Base-by-base conservation (phyloP, 208 protist genomes). In the Trypanosoma vivax region DNA sequence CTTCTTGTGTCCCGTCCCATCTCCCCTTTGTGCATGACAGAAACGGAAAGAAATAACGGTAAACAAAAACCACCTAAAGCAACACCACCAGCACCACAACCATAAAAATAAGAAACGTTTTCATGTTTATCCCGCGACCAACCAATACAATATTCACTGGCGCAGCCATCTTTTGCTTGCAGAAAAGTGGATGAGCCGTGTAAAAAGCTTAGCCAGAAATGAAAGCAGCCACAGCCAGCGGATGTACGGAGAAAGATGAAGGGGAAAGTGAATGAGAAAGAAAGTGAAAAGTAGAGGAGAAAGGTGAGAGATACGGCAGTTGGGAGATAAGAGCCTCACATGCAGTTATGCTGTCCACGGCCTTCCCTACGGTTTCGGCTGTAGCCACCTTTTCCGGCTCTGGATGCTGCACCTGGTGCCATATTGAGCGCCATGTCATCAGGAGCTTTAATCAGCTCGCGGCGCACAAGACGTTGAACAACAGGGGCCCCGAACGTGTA, bases 401-500 rank as follows among this genome's bases (percentile, higher is more conserved):
- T 7, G 6, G 11, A 5, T 16, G 24, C 34, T 25, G 23, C 21
- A 11, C 35, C 5, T 0, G 29, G 10, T 4, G 60, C 34, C 0
- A 59, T 29, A 35, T 58, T 58, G 21, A 59, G 40, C 0, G 41
- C 25, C 27, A 58, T 59, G 16, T 79, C 76, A 4, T 65, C 74
- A 0, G 82, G 82, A 23, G 71, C 52, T 47, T 69, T 73, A n/a
- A 88, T 76, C 23, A 90, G 55, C 50, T 87, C 72, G 39, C 81
- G 75, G 21, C 83, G 71, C 31, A 91, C 87, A 18, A 97, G 73
- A 14, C 94, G 87, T 33, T 96, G 83, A 16, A 98, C 88, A 67
- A 99, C 98, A 53, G 97, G 97, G 49, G 96, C 93, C 23, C 96
- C 95, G 61, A 97, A 98, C 19, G 85, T 97, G 69, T 89, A 97